phyloP scores from a whole-genome alignment of 2,329 filamentous ascomycete species.

The Trichoderma koningiopsis region DNA sequence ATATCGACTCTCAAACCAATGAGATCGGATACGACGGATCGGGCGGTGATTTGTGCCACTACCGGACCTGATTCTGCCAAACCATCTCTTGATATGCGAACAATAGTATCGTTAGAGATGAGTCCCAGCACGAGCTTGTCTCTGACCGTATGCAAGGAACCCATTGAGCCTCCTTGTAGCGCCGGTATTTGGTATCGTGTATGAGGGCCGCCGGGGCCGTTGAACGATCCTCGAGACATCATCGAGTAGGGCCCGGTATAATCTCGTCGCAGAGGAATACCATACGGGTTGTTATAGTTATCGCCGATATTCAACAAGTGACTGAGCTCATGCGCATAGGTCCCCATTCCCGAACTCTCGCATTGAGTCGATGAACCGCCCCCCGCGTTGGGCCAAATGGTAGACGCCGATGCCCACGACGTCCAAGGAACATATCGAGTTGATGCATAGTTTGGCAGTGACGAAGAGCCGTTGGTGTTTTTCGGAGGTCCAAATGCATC shows the following conservation, averaged over 20 bases:
- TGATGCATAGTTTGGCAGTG: conserved; percentile 47
- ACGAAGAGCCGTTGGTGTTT: conserved; percentile 37
- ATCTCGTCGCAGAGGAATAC: conserved; percentile 46
- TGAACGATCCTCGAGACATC: conserved; percentile 55
- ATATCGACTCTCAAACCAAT: conserved; percentile 53
- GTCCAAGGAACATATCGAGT: conserved; percentile 58
- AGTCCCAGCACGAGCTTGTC: conserved; percentile 57
- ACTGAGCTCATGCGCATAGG: conserved; percentile 55
- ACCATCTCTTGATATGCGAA: conserved; percentile 48
- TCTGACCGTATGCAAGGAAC: conserved; percentile 55
- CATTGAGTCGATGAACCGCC: conserved; percentile 55
- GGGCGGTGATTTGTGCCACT: conserved; percentile 50
- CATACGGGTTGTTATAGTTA: conserved; percentile 59
- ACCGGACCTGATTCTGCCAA: conserved; percentile 48
- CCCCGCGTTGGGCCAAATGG: conserved; percentile 57
- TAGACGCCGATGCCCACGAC: conserved; percentile 53
- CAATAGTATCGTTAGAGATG: conserved; percentile 45
- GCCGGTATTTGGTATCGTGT: conserved; percentile 56
- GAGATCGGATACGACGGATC: conserved; percentile 46
- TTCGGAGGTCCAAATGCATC: conserved; percentile 52
- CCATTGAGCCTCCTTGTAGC: conserved; percentile 50
- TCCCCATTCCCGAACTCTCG: conserved; percentile 55
- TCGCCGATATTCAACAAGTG: conserved; percentile 56
- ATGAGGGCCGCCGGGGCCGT: conserved; percentile 56
- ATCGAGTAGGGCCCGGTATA: conserved; percentile 57